Base-by-base conservation (phyloP, 768 basidiomycete genomes). In the Gloeostereum incarnatum region DNA sequence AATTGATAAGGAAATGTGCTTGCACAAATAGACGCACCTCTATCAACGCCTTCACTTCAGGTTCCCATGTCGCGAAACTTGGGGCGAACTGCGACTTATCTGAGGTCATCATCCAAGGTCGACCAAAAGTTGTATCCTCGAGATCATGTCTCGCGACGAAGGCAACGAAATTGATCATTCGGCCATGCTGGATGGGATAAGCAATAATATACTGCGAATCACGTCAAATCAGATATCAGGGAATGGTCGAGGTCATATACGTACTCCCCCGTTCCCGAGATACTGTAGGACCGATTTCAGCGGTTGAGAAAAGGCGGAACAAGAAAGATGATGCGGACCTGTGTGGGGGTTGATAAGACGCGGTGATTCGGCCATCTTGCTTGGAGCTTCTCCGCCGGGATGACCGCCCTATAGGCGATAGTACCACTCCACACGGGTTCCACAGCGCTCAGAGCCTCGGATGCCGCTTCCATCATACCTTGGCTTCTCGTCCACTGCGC, bases 91-190 rank as follows among this genome's bases (percentile, higher is more conserved):
- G 73, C 17, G 63, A 50, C 38, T 56, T 64, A 16, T 69, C 60
- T 1, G 67, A 49, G 5, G 63, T 61, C 21, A 59, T 59, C 4
- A 77, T 66, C 78, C 75, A 79, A 10, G 70, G 59, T 3, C 66
- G 69, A 9, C 65, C 55, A 42, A 65, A 74, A 17, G 53, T 52
- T 1, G 76, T 69, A 41, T 61, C 57, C 46, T 80, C 70, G n/a
- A 69, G 58, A 20, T 77, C 69, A 42, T 68, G 67, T 18, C 61
- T 58, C 14, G 67, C 52, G 18, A 56, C 62, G 48, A 79, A 78
- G 1, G 75, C 78, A 13, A 69, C 81, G 40, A 82, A 65, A 47
- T 82, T 86, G 46, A 86, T 59, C 42, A 66, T 55, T 45, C 62
- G 68, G 5, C 78, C 78, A 21, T 63, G 63, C 3, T 73, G 62